Evolutionary conservation across 2,329 filamentous ascomycete species (phyloP), one percentile per base, ranked within the genome.

Genomic region (Helotiales sp.): DNA sequence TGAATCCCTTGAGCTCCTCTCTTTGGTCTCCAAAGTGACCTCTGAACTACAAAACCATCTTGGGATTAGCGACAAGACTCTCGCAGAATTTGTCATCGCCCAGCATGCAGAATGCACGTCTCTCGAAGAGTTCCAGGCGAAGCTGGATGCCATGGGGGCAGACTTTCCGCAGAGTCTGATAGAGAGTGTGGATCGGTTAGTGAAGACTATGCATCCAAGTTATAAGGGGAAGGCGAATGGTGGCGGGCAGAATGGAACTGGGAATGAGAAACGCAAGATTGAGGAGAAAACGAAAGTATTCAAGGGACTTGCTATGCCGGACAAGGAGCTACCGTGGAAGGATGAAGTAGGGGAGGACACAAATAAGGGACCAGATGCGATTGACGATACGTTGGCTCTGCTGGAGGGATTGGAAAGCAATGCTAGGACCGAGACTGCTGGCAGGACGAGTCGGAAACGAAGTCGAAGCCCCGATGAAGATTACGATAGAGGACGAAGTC

Each of bases 61-160:
- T 59, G 91, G 93, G 55, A 86, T 97, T 67, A 89, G 84, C 72
- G 93, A 99, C 76, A 97, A 96, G 75, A 96, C 91, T 5, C 85
- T 99, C 25, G 93, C 95, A 66, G 95, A 99, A 75, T 99, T 96
- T 71, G 86, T 99, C 69, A 96, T 99, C 70, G 90, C 90, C 61
- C 89, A 96, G 72, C 91, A 96, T 68, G 76, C 88, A 72, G 84
- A 93, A 81, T 89, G 86, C 77, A 81, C 79, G 52, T 82, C 82
- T 27, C 79, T 90, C 56, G 74, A 81, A 52, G 86, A 89, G 27
- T 99, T 98, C 77, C 89, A 89, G 76, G 78, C 79, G 64, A 85
- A 85, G 70, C 81, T 98, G 64, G 84, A 87, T 65, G 84, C 81
- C 29, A 86, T 96, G 74, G 90, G 89, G 55, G 90, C 88, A 62